Evolutionary conservation across 169 alveolate genomes (phyloP).

Genomic region (Blepharisma undulans): DNA sequence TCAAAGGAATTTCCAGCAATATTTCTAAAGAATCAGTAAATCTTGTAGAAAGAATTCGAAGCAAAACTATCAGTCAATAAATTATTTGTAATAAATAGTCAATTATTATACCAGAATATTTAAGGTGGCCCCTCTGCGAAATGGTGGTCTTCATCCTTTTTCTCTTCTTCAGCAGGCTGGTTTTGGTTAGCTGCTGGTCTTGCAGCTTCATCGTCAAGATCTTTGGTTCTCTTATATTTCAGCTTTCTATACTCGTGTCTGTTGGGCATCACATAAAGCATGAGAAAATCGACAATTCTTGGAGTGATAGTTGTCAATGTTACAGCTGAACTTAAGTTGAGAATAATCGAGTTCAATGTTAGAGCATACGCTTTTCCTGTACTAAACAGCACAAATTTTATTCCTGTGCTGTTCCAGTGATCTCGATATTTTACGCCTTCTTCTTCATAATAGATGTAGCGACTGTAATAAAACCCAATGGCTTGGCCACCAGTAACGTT

Average conservation of each 20-base stretch:
- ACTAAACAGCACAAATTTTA: not conserved
- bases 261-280: not conserved
- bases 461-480: not conserved
- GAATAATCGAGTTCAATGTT: conserved; percentile 19
- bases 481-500: not conserved
- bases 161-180: not conserved
- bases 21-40: not conserved
- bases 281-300: conserved; percentile 26
- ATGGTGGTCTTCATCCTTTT: not conserved
- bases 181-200: not conserved
- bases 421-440: not conserved
- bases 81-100: not conserved
- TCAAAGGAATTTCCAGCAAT: not conserved
- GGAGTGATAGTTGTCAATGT: conserved; percentile 26
- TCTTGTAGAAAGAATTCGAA: not conserved
- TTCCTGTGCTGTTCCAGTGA: not conserved
- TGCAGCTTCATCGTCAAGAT: conserved; percentile 3
- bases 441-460: conserved; percentile 15
- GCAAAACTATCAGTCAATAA: not conserved
- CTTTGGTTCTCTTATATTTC: not conserved
- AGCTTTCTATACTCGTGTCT: conserved; percentile 1
- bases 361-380: conserved; percentile 23
- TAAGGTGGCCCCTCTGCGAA: not conserved
- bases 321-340: conserved; percentile 6
- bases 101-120: not conserved